Base-by-base conservation (phyloP, 345 rosid genomes). In the Salix koriyanagi region DNA sequence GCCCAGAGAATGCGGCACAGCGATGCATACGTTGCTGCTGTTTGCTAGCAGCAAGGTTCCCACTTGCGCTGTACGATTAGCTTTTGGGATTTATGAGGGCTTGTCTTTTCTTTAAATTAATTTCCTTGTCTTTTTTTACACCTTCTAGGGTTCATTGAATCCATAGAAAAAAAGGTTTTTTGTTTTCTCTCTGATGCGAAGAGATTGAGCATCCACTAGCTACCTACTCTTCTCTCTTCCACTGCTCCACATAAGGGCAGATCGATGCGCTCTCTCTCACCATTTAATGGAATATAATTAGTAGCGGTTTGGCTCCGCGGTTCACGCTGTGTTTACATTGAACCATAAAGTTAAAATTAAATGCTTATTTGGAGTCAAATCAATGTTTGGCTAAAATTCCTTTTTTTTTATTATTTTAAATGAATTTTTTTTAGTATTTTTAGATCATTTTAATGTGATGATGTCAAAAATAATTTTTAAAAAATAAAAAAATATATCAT, bases 241-340 rank as follows among this genome's bases (percentile, higher is more conserved):
- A n/a, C 11, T 7, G 5, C 34, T 32, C 34, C 34, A 32, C 34
- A 32, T 23, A n/a, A n/a, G 14, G 62, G 26, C 62, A 56, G 5
- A 9, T 3, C 28, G 9, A 56, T 11, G 4, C 62, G 9, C 60
- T 2, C 28, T 21, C 10, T 54, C 60, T 56, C 62, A 2, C 26
- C 26, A 0, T 26, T 26, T 56, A n/a, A 26, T 56, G 25, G n/a
- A n/a, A n/a, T 1, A 56, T 56, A 56, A n/a, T n/a, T 56, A 9
- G 7, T 12, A 28, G 2, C 30, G 0, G 30, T 28, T 28, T 28
- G 2, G 2, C 2, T 28, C 30, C 2, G 30, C 30, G 0, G 30
- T 28, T 28, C 0, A 28, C 0, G 0, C 0, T 28, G 30, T 28
- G 30, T 28, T 28, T 28, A 2, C 1, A 0, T 30, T 30, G 3